Evolutionary conservation across 805 yeast species (phyloP).

Genomic region (Metschnikowia cubensis): DNA sequence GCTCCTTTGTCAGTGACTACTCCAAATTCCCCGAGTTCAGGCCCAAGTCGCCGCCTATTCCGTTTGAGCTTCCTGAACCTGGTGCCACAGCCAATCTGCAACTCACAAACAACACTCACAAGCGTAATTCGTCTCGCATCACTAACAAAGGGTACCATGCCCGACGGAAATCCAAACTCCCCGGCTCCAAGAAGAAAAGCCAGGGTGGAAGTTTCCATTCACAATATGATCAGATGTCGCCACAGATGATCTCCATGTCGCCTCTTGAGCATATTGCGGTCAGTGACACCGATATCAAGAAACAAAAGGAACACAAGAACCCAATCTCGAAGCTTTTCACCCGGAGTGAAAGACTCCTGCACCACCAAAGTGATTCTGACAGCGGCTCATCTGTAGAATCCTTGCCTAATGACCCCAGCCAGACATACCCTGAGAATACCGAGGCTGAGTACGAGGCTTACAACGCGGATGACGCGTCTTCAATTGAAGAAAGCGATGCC

Average conservation of each 20-base stretch:
- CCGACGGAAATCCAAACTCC: constrained; percentile 8
- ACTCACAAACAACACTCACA: constrained; percentile 3
- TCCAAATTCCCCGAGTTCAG: constrained; percentile 9
- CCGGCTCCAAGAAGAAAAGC: constrained; percentile 4
- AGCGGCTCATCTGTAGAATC: constrained; percentile 6
- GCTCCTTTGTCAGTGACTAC: constrained; percentile 9
- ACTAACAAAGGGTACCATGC: constrained; percentile 5
- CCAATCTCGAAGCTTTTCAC: constrained; percentile 15
- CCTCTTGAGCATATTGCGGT: background rate
- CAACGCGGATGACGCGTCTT: background rate
- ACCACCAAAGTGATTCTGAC: constrained; percentile 7
- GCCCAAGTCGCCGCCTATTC: constrained; percentile 18
- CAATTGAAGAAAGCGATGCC: background rate
- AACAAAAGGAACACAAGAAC: constrained; percentile 7
- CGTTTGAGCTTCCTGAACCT: constrained; percentile 12
- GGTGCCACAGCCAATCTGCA: background rate
- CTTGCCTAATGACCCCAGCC: background rate
- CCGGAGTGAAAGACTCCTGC: constrained; percentile 7
- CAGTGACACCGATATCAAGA: background rate
- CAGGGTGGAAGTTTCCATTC: background rate
- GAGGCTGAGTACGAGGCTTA: background rate
- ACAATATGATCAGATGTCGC: background rate
- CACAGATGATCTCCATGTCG: constrained; percentile 1
- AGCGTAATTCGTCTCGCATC: constrained; percentile 10
- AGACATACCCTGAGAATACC: background rate